phyloP scores from a whole-genome alignment of 257 asterid genomes.

The Linderniella brevidens region DNA sequence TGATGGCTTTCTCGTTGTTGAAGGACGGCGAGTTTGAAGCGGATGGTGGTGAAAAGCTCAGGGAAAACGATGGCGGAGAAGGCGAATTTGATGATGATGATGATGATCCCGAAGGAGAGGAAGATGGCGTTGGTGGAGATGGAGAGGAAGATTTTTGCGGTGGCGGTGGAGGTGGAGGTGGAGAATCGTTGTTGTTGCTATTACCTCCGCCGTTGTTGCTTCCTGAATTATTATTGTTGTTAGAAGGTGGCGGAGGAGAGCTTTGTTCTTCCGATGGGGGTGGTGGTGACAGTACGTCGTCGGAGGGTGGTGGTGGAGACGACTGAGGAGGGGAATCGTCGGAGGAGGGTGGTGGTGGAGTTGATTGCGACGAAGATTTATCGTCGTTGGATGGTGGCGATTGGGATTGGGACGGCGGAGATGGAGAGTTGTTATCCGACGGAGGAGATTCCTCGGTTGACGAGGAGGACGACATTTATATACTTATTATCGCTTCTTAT shows the following conservation, averaged over 20 bases:
- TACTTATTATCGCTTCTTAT: too few relatives aligned
- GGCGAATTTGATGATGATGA: neutral
- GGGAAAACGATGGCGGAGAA: neutral
- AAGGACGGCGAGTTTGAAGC: neutral
- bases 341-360: constrained; percentile 1
- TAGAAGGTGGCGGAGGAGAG: neutral
- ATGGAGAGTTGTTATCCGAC: neutral
- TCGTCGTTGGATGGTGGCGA: neutral
- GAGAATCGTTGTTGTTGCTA: neutral
- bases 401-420: constrained; percentile 1
- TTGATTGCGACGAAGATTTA: neutral
- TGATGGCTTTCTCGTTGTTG: neutral
- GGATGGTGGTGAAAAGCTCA: neutral
- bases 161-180: neutral
- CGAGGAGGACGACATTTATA: neutral
- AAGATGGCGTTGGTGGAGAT: neutral
- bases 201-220: neutral
- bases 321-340: neutral
- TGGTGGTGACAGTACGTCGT: neutral
- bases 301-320: neutral
- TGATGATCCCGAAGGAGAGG: neutral
- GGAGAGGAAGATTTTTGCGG: neutral
- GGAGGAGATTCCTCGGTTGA: neutral
- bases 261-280: neutral
- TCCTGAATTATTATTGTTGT: neutral